Evolutionary conservation across 1,139 yeast genomes (phyloP).

Genomic region (Geotrichum reessii): DNA sequence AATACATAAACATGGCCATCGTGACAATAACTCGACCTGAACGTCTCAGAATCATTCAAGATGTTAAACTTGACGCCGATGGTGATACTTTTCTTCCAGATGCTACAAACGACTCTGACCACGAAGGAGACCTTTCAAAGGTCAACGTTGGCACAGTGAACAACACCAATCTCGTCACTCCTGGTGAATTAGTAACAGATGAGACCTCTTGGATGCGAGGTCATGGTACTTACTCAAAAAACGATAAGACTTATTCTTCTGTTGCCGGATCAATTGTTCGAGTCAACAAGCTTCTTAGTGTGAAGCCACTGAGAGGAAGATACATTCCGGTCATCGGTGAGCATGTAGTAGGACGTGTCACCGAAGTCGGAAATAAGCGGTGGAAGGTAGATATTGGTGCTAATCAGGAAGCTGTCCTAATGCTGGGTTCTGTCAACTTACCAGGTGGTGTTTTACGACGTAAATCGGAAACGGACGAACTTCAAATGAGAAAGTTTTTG

Average conservation of each 20-base stretch:
- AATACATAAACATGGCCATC: slow-evolving; percentile 20
- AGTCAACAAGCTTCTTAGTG: slow-evolving; percentile 82
- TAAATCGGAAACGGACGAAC: slow-evolving; percentile 90
- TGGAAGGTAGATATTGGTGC: slow-evolving; percentile 98
- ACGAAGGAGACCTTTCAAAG: slow-evolving; percentile 17
- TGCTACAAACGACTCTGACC: slow-evolving; percentile 27
- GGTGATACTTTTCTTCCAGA: slow-evolving; percentile 20
- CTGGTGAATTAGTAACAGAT: slow-evolving; percentile 94
- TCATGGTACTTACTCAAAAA: slow-evolving; percentile 85
- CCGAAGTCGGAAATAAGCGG: slow-evolving; percentile 87
- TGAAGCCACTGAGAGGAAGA: slow-evolving; percentile 77
- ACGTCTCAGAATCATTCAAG: slow-evolving; percentile 7
- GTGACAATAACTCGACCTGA: slow-evolving; percentile 23
- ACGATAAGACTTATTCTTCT: slow-evolving; percentile 69
- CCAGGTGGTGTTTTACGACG: slow-evolving; percentile 97
- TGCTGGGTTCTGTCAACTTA: slow-evolving; percentile 91
- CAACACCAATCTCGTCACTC: slow-evolving; percentile 55
- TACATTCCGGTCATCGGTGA: slow-evolving; percentile 95
- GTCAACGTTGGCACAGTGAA: slow-evolving; percentile 18
- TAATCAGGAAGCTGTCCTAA: slow-evolving; percentile 81
- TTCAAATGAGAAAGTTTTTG: slow-evolving; percentile 88
- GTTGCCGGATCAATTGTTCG: slow-evolving; percentile 87
- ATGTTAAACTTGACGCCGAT: slow-evolving; percentile 15
- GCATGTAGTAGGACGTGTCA: slow-evolving; percentile 87
- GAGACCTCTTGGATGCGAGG: slow-evolving; percentile 98